Base-by-base conservation (phyloP, 805 yeast genomes). In the Diddensiella santjacobensis region DNA sequence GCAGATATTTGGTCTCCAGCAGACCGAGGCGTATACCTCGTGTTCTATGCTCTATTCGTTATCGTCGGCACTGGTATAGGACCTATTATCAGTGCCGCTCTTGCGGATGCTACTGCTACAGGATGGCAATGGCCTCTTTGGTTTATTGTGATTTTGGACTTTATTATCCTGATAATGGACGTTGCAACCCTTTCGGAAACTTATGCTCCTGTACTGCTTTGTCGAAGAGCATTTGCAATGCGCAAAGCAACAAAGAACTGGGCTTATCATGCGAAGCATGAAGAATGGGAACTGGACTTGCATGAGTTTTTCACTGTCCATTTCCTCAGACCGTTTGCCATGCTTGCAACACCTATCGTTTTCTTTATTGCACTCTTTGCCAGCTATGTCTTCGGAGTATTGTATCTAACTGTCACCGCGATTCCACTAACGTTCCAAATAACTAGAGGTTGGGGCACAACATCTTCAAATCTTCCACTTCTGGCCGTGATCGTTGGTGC, bases 241-340 rank as follows among this genome's bases (percentile, higher is more conserved):
- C 79, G 96, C 69, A 75, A 77, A 59, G 83, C 82, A 63, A 85
- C 96, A 3, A 90, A 93, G 40, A 85, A 89, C 64, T 73, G 74
- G 51, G 84, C 84, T 59, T 86, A 87, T 54, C 87, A 88, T 87
- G 87, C 97, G 19, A 95, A 87, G 68, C 95, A 87, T 64, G 97
- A 90, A 64, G 93, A 91, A 24, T 80, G 79, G 62, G 87, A 87
- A 42, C 65, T 88, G 64, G 69, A 84, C 1, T 63, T 86, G 42
- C 71, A 70, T 29, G 96, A 90, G 64, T 72, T 90, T 65, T 57
- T 87, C 50, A 75, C 78, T 50, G 78, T 86, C 20, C 87, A 89
- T 70, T 73, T 90, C 48, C 68, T 79, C 57, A 78, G 96, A 59
- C 98, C 98, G 1, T 69, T 91, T 53, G 80, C 79, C 56, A 87